Conservation (phyloP, 176 grass and related monocot species). For the Panicum miliaceum region DNA sequence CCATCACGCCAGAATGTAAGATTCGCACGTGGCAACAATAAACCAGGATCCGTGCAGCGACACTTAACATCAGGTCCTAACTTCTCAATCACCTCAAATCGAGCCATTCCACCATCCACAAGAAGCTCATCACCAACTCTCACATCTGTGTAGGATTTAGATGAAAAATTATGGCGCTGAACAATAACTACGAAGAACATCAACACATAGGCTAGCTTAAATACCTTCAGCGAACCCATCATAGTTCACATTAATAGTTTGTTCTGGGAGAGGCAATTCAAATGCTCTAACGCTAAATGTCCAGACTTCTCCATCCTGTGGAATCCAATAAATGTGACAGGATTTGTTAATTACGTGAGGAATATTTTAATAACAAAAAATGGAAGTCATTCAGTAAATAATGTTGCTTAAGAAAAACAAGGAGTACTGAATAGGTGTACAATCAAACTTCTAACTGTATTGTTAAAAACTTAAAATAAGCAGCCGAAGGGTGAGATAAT, state of each 20-base stretch:
- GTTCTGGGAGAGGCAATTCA: conserved; percentile 78
- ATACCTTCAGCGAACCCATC: conserved; percentile 98
- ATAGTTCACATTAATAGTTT: conserved; percentile 88
- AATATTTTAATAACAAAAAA: neutral
- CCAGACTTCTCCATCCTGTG: conserved; percentile 99
- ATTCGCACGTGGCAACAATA: conserved; percentile 90
- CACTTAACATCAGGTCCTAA: conserved; percentile 96
- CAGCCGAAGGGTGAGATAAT: neutral
- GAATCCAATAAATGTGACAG: conserved; percentile 30
- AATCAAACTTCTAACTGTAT: neutral
- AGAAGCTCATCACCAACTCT: conserved; percentile 93
- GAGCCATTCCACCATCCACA: conserved; percentile 96
- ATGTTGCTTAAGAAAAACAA: conserved; percentile 11
- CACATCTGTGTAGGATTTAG: conserved; percentile 68
- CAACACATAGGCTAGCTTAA: conserved; percentile 32
- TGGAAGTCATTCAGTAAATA: neutral
- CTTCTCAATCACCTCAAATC: conserved; percentile 95
- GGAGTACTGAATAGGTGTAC: neutral
- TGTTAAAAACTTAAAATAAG: conserved; percentile 13
- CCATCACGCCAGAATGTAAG: conserved; percentile 94
- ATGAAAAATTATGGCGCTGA: neutral
- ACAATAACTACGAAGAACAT: conserved; percentile 15
- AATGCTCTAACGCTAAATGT: conserved; percentile 97
- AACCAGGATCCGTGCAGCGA: conserved; percentile 86
- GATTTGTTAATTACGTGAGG: conserved; percentile 29